These are phyloP conservation scores for Chrysanthemum makinoi DNA, from an alignment of 129 eudicot genomes.

Conservation along the genomic window DNA sequence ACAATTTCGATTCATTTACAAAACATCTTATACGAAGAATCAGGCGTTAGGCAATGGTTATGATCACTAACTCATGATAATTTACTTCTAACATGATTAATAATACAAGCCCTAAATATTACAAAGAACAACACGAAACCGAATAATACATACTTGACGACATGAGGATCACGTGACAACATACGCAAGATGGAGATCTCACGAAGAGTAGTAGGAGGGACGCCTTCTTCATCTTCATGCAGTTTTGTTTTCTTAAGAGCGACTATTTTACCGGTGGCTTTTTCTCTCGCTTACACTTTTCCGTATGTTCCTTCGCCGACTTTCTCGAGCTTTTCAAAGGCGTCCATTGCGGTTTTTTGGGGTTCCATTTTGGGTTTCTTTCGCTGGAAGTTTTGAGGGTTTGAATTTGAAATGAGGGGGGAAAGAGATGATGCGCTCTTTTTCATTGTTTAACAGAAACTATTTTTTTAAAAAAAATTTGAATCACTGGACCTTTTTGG, in stretches of 20 bases:
- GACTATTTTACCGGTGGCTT: conserved; percentile 73
- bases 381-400: too few relatives aligned
- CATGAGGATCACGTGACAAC: conserved; percentile 84
- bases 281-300: conserved; percentile 87
- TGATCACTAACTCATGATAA: too few relatives aligned
- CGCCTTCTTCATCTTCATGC: conserved; percentile 90
- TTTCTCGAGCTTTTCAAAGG: conserved; percentile 84
- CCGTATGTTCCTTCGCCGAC: conserved; percentile 95
- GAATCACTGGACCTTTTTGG: too few relatives aligned
- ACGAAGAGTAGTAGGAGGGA: conserved; percentile 89
- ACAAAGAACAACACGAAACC: background rate
- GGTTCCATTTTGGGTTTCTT: conserved; percentile 13
- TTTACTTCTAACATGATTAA: background rate
- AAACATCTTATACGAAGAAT: too few relatives aligned
- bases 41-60: too few relatives aligned
- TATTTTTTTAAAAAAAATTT: too few relatives aligned
- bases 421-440: too few relatives aligned
- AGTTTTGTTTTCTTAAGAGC: conserved; percentile 86
- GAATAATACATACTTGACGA: conserved; percentile 50
- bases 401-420: too few relatives aligned
- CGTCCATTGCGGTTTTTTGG: conserved; percentile 67
- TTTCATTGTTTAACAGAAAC: too few relatives aligned
- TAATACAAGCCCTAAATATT: background rate
- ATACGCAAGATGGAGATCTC: conserved; percentile 78
- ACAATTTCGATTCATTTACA: background rate